phyloP scores from a whole-genome alignment of 805 yeast species.

The Yarrowia sp. region DNA sequence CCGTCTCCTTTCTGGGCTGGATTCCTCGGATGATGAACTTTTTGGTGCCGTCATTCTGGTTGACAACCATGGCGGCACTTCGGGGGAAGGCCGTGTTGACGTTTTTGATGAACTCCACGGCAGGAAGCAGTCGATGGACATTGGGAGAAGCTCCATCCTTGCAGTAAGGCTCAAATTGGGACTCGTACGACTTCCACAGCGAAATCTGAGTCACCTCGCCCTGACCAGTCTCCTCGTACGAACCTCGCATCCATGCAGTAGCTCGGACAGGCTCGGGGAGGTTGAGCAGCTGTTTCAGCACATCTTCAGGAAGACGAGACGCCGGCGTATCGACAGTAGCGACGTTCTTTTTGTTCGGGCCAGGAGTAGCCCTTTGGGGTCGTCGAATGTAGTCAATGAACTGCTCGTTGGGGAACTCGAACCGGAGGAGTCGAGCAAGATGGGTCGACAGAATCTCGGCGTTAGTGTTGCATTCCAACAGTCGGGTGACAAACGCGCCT shows the following conservation, averaged over 20 bases:
- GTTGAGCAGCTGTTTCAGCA: conserved; percentile 58
- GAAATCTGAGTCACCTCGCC: conserved; percentile 94
- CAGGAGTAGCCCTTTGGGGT: conserved; percentile 51
- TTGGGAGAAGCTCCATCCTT: conserved; percentile 49
- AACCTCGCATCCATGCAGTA: conserved; percentile 89
- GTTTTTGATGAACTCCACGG: conserved; percentile 94
- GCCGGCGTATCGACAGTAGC: background rate
- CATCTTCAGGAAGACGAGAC: conserved; percentile 55
- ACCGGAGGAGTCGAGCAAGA: conserved; percentile 60
- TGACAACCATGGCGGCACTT: conserved; percentile 90
- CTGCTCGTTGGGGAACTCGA: conserved; percentile 36
- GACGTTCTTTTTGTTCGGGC: conserved; percentile 54
- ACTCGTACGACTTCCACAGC: conserved; percentile 92
- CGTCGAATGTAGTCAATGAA: conserved; percentile 41
- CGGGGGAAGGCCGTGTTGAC: conserved; percentile 84
- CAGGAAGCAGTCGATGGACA: conserved; percentile 65
- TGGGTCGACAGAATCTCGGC: conserved; percentile 53
- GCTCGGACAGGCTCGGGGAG: conserved; percentile 87
- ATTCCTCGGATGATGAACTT: conserved; percentile 92
- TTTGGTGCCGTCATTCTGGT: conserved; percentile 60
- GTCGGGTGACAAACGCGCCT: conserved; percentile 53
- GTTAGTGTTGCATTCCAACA: conserved; percentile 44
- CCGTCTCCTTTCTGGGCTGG: conserved; percentile 64
- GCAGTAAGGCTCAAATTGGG: conserved; percentile 67
- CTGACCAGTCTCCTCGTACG: conserved; percentile 71